Evolutionary conservation across 106 monocot genomes (phyloP).

Genomic region (Iris macrosiphon): DNA sequence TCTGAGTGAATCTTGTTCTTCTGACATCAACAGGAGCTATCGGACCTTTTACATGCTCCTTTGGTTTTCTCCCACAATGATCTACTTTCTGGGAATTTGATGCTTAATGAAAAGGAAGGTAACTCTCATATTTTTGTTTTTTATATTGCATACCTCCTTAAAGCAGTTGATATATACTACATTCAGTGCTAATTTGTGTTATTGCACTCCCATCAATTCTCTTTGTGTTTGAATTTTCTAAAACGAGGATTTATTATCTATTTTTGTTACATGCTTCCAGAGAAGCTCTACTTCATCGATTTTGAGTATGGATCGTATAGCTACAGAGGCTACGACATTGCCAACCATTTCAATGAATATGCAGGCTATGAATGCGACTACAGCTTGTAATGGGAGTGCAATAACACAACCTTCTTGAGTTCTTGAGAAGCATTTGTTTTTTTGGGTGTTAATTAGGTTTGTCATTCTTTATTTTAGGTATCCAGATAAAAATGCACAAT

Average conservation of each 20-base stretch:
- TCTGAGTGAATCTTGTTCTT: background rate
- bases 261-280: constrained; percentile 22
- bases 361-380: constrained; percentile 90
- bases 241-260: background rate
- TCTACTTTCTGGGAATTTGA: constrained; percentile 89
- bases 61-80: constrained; percentile 89
- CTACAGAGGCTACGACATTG: constrained; percentile 97
- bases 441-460: background rate
- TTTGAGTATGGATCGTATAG: constrained; percentile 99
- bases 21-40: constrained; percentile 40
- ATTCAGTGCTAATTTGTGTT: background rate
- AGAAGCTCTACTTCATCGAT: constrained; percentile 90
- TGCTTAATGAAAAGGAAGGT: constrained; percentile 87
- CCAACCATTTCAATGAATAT: constrained; percentile 99
- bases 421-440: background rate
- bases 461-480: constrained; percentile 38
- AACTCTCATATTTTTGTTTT: background rate
- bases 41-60: constrained; percentile 58
- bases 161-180: background rate
- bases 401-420: background rate
- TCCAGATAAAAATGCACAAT: constrained; percentile 70
- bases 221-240: background rate
- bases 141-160: background rate
- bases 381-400: too few species aligned
- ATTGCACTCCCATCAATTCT: background rate